Percentiles rank a stretch among this genome's conserved stretches.
These are phyloP conservation scores for Domatiomyces globalis DNA, from an alignment of 2,329 filamentous ascomycete species.

Conservation along the genomic window DNA sequence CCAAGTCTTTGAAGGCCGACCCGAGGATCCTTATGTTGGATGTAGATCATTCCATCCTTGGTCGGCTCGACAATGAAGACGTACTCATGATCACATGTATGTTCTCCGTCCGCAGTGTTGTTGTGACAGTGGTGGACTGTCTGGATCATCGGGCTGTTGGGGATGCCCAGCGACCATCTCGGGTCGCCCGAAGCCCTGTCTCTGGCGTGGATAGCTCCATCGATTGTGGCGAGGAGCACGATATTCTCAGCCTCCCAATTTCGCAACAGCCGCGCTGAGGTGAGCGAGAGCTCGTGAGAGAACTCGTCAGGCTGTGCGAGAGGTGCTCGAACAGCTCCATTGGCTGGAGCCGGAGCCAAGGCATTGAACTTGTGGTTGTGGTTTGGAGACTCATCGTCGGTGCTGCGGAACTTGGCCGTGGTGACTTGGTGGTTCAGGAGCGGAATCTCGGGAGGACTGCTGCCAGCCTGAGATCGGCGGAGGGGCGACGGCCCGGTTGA, in stretches of 20 bases:
- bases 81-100: conserved; percentile 60
- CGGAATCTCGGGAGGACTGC: conserved; percentile 19
- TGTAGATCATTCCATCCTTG: conserved; percentile 71
- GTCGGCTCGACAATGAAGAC: conserved; percentile 92
- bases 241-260: conserved; percentile 99
- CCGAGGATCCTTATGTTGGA: conserved; percentile 56
- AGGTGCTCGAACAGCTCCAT: conserved; percentile 78
- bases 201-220: conserved; percentile 85
- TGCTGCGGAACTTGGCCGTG: conserved; percentile 17
- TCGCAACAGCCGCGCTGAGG: conserved; percentile 89
- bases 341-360: conserved; percentile 73
- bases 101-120: conserved; percentile 41
- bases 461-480: conserved; percentile 14
- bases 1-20: conserved; percentile 34
- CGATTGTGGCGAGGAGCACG: conserved; percentile 98
- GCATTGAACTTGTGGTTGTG: conserved; percentile 32
- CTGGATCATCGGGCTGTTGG: conserved; percentile 75
- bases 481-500: conserved; percentile 7
- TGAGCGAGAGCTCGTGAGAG: conserved; percentile 57
- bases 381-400: conserved; percentile 12
- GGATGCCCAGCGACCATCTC: conserved; percentile 70
- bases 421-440: conserved; percentile 16
- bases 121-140: conserved; percentile 67
- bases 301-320: conserved; percentile 54
- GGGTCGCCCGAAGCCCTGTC: conserved; percentile 74